These are phyloP conservation scores for Boechera stricta DNA, from an alignment of 345 rosid genomes.

Conservation along the genomic window DNA sequence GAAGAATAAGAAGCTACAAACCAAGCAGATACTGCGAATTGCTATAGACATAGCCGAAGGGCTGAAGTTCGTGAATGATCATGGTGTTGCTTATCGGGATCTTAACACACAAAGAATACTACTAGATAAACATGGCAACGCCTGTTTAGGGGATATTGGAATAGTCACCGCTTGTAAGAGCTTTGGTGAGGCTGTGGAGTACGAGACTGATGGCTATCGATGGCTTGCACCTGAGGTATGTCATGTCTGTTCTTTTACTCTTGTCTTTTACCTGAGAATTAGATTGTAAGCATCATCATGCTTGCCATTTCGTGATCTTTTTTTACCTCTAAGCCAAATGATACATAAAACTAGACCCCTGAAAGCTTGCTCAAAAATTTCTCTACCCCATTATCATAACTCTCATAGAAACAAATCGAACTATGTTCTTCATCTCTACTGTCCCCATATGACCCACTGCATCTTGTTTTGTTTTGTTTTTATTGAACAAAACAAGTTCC, in stretches of 20 bases:
- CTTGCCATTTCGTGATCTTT: background rate
- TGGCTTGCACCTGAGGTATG: conserved; percentile 99
- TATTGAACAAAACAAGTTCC: conserved; percentile 32
- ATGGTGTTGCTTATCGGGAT: conserved; percentile 79
- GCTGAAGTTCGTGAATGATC: conserved; percentile 83
- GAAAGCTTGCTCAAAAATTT: conserved; percentile 10
- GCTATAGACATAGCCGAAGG: conserved; percentile 84
- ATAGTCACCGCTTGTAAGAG: conserved; percentile 87
- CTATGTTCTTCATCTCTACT: conserved; percentile 17
- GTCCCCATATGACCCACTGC: conserved; percentile 32
- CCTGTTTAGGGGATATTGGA: conserved; percentile 92
- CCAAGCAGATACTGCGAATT: conserved; percentile 74
- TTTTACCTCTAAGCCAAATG: conserved; percentile 21
- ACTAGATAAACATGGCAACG: conserved; percentile 81
- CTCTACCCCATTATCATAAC: conserved; percentile 24
- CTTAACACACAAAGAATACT: conserved; percentile 80
- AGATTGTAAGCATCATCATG: conserved; percentile 10
- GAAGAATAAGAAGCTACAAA: conserved; percentile 81
- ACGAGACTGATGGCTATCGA: conserved; percentile 96
- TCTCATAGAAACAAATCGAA: background rate
- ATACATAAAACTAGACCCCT: conserved; percentile 22
- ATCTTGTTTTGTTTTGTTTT: conserved; percentile 20
- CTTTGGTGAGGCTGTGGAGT: conserved; percentile 81
- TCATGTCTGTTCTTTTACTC: conserved; percentile 49
- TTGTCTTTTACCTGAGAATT: conserved; percentile 17